Percentiles rank a stretch among this genome's conserved stretches.
Evolutionary conservation across 2,329 filamentous ascomycete genomes (phyloP).

Genomic region (Metarhizium sp.): DNA sequence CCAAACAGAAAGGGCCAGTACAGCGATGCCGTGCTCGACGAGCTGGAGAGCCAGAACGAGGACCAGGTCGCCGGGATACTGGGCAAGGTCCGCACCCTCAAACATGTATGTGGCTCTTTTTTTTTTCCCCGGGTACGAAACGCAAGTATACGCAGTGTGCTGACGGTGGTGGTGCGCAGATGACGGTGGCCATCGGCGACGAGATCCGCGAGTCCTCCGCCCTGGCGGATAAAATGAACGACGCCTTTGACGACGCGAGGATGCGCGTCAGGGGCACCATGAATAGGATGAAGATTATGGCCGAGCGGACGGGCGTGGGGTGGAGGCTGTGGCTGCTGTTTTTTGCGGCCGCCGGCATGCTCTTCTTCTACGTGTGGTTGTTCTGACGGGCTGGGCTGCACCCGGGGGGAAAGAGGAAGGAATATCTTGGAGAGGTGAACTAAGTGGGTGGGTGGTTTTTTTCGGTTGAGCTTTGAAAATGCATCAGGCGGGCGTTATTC

Average conservation of each 20-base stretch:
- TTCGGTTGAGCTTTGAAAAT: too few relatives aligned
- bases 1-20: slow-evolving; percentile 81
- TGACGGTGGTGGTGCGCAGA: slow-evolving; percentile 34
- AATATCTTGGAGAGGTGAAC: too few relatives aligned
- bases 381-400: slow-evolving; percentile 37
- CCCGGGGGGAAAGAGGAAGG: too few relatives aligned
- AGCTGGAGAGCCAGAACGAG: slow-evolving; percentile 94
- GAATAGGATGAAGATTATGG: slow-evolving; percentile 96
- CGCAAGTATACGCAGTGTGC: background rate
- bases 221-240: slow-evolving; percentile 91
- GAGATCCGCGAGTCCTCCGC: slow-evolving; percentile 88
- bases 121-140: background rate
- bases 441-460: too few relatives aligned
- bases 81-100: slow-evolving; percentile 81
- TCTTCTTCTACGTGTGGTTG: slow-evolving; percentile 92
- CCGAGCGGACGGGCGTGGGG: slow-evolving; percentile 83
- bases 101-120: slow-evolving; percentile 55
- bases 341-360: slow-evolving; percentile 68
- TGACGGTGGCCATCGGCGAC: slow-evolving; percentile 87
- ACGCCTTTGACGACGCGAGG: slow-evolving; percentile 79
- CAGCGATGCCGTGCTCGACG: slow-evolving; percentile 80
- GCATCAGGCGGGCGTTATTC: too few relatives aligned
- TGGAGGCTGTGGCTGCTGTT: slow-evolving; percentile 93
- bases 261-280: slow-evolving; percentile 80
- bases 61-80: slow-evolving; percentile 81